phyloP scores from a whole-genome alignment of 164 flowering plant genomes.

The Vitis amurensis region DNA sequence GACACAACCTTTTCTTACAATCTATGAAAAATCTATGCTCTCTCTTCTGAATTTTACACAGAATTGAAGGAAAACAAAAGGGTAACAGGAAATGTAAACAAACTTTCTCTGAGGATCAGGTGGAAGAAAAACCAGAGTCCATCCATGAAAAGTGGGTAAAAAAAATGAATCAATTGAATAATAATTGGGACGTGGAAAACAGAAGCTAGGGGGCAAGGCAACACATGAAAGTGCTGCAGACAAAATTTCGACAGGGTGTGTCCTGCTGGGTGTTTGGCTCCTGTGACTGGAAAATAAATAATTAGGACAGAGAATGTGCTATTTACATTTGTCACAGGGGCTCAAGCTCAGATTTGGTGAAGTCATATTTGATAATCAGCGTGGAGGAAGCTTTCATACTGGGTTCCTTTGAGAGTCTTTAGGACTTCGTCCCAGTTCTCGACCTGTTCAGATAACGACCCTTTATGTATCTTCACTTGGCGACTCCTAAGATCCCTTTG shows the following conservation, averaged over 20 bases:
- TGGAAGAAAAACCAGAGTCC: constrained; percentile 1
- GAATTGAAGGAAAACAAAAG: too few relatives aligned
- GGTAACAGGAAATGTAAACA: too few relatives aligned
- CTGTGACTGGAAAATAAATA: constrained; percentile 1
- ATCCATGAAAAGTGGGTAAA: neutral
- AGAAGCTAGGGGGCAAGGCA: neutral
- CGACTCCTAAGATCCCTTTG: constrained; percentile 55
- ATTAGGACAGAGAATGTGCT: neutral
- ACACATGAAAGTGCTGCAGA: constrained; percentile 3
- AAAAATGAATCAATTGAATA: constrained; percentile 31
- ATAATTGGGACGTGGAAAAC: neutral
- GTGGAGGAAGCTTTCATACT: constrained; percentile 50
- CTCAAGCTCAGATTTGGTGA: too few relatives aligned
- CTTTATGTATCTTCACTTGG: constrained; percentile 92
- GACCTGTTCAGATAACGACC: constrained; percentile 62
- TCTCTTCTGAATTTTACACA: too few relatives aligned
- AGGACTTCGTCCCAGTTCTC: constrained; percentile 74
- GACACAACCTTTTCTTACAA: too few relatives aligned
- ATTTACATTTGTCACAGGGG: neutral
- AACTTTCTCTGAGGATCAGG: constrained; percentile 6
- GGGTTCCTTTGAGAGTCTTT: constrained; percentile 64
- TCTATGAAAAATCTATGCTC: too few relatives aligned
- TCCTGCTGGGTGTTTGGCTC: constrained; percentile 11
- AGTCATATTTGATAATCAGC: constrained; percentile 38
- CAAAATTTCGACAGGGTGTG: constrained; percentile 39